A percentile compares a stretch with the other conserved stretches of the same genome.
phyloP scores from a whole-genome alignment of 2,329 filamentous ascomycete species.

The Alternaria arborescens region DNA sequence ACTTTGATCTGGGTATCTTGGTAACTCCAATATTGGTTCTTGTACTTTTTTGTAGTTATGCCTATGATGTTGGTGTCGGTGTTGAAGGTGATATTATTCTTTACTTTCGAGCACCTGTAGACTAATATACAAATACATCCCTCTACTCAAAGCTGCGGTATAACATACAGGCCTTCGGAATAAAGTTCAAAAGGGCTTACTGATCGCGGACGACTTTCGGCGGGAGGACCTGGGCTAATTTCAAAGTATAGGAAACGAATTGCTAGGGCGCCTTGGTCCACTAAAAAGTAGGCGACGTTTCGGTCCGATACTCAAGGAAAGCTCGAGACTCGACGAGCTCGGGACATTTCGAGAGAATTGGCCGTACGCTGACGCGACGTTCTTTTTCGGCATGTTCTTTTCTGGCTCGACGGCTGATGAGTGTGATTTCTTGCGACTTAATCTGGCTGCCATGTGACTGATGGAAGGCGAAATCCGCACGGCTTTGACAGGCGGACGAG shows the following conservation, averaged over 20 bases:
- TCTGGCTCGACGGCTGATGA: neutral
- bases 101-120: neutral
- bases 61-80: neutral
- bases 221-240: neutral
- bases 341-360: neutral
- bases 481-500: neutral
- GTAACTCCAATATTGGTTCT: neutral
- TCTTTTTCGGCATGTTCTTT: neutral
- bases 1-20: neutral
- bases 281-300: neutral
- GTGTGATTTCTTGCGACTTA: neutral
- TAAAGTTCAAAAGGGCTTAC: neutral
- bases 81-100: neutral
- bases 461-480: neutral
- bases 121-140: constrained; percentile 2
- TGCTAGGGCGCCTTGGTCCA: neutral
- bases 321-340: neutral
- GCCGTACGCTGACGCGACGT: neutral
- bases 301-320: neutral
- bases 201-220: neutral
- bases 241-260: neutral
- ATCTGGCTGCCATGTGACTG: neutral
- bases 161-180: neutral
- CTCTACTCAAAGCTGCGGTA: neutral
- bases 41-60: neutral